Evolutionary conservation across 2,329 filamentous ascomycete genomes (phyloP).

Genomic region (Botrytis galanthina): DNA sequence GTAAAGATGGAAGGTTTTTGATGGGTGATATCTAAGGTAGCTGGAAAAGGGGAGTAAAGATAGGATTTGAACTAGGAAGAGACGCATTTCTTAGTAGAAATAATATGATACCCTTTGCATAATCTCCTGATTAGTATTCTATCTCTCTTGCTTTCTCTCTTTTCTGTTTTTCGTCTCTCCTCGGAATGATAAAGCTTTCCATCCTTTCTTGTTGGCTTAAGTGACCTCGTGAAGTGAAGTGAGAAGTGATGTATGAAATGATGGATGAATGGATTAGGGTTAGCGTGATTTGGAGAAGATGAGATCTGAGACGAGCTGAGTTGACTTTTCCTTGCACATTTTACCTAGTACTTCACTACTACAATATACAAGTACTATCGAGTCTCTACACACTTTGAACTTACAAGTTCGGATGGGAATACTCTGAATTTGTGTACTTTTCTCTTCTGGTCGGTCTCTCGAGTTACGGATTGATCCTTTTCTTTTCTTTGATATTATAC

Average conservation of each 20-base stretch:
- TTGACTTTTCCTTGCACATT: background rate
- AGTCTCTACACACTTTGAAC: background rate
- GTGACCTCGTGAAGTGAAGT: background rate
- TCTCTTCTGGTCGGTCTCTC: background rate
- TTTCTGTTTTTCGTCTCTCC: accelerated
- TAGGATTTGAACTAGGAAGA: background rate
- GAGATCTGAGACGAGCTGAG: background rate
- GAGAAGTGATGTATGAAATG: background rate
- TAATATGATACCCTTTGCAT: conserved; percentile 2
- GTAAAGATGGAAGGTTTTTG: background rate
- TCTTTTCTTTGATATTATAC: background rate
- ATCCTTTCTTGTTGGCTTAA: background rate
- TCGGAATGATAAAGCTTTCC: background rate
- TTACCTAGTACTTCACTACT: background rate
- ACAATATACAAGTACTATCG: background rate
- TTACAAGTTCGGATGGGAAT: background rate
- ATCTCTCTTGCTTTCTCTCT: background rate
- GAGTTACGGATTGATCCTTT: background rate
- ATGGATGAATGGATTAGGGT: background rate
- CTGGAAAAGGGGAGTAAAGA: background rate
- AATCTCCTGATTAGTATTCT: background rate
- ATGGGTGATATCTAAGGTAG: background rate
- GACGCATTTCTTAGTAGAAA: conserved; percentile 11
- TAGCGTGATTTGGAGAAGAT: background rate
- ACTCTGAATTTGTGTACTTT: background rate